A percentile compares a stretch with the other conserved stretches of the same genome.
Evolutionary conservation across 2,329 filamentous ascomycete species (phyloP).

Genomic region (Leptodontidium sp.): DNA sequence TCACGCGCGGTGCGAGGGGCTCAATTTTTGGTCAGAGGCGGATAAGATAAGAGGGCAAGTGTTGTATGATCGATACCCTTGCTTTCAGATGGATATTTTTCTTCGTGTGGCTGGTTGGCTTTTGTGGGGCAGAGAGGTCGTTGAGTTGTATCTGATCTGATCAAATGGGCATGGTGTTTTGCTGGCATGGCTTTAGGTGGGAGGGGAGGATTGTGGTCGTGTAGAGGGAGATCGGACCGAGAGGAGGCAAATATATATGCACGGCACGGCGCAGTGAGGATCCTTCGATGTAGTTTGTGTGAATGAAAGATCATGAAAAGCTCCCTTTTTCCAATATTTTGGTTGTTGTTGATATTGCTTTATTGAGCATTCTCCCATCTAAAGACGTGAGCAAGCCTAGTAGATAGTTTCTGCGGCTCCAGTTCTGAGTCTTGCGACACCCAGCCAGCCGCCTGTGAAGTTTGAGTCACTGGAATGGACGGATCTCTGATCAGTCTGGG

Average conservation of each 20-base stretch:
- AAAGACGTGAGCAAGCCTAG: too few relatives aligned
- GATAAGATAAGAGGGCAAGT: not conserved
- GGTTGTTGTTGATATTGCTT: too few relatives aligned
- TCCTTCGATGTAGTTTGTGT: not conserved
- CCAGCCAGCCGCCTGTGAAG: too few relatives aligned
- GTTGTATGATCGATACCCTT: slow-evolving; percentile 16
- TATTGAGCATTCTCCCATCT: too few relatives aligned
- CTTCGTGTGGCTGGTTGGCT: not conserved
- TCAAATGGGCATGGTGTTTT: not conserved
- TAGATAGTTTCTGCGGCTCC: too few relatives aligned
- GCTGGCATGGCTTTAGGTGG: slow-evolving; percentile 8
- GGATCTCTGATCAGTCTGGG: too few relatives aligned
- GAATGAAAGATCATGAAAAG: too few relatives aligned
- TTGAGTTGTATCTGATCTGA: not conserved
- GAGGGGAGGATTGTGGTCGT: not conserved
- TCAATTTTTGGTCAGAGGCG: not conserved
- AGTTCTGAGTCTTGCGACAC: too few relatives aligned
- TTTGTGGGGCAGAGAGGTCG: not conserved
- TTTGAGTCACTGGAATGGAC: too few relatives aligned
- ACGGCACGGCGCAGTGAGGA: not conserved
- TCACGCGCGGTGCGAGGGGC: not conserved
- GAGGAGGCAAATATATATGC: not conserved
- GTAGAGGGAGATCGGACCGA: not conserved
- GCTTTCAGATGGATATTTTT: slow-evolving; percentile 3
- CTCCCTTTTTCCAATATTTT: too few relatives aligned